phyloP scores from a whole-genome alignment of 1,284 basidiomycete genomes.

The Apiotrichum gamsii region DNA sequence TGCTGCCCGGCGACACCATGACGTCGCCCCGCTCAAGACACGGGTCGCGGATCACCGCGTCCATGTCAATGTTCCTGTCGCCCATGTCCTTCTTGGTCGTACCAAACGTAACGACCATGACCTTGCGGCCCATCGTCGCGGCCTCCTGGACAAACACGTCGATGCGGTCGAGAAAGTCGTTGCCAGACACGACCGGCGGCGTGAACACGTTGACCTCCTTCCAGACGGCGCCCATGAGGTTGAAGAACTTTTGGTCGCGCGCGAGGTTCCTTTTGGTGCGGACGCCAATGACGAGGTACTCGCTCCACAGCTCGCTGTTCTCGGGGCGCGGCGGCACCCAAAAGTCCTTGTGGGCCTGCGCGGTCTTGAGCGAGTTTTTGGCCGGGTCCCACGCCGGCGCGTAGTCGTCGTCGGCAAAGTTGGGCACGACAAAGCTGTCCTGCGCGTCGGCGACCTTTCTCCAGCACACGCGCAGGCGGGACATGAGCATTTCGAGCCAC shows the following conservation, averaged over 20 bases:
- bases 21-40: too few relatives aligned
- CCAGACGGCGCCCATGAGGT: slow-evolving; percentile 33
- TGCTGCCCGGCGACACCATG: slow-evolving; percentile 14
- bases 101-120: slow-evolving; percentile 22
- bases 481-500: slow-evolving; percentile 24
- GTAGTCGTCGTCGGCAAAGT: slow-evolving; percentile 14
- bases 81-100: slow-evolving; percentile 19
- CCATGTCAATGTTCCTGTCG: too few relatives aligned
- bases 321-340: slow-evolving; percentile 25
- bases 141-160: slow-evolving; percentile 12
- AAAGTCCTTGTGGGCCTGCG: slow-evolving; percentile 4
- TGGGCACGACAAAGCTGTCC: slow-evolving; percentile 36
- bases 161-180: slow-evolving; percentile 24
- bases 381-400: slow-evolving; percentile 19
- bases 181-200: slow-evolving; percentile 7
- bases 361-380: not conserved
- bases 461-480: slow-evolving; percentile 28
- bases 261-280: slow-evolving; percentile 2
- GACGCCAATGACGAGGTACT: slow-evolving; percentile 32
- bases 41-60: too few relatives aligned
- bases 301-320: slow-evolving; percentile 25
- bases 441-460: slow-evolving; percentile 33
- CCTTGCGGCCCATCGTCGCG: slow-evolving; percentile 9
- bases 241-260: too few relatives aligned
- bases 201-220: slow-evolving; percentile 30